Evolutionary conservation across 768 basidiomycete genomes (phyloP).

Genomic region (Tylopilus felleus): DNA sequence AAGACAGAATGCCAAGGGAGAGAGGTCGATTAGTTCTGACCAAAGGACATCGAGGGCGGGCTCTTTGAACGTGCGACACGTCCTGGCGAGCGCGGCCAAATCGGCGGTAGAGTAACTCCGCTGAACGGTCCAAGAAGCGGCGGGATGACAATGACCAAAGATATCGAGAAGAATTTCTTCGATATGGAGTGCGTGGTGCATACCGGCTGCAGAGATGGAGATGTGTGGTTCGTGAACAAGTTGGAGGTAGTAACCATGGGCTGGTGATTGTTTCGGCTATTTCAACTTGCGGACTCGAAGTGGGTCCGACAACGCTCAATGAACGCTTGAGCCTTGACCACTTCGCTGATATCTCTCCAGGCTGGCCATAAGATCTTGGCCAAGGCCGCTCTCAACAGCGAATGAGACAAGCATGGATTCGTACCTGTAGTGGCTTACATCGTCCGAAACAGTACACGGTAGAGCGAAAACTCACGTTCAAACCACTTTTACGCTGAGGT

Average conservation of each 20-base stretch:
- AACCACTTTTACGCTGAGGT: too few relatives aligned
- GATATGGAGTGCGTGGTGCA: neutral
- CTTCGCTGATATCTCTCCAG: too few relatives aligned
- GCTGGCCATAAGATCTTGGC: too few relatives aligned
- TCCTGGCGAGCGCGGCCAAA: neutral
- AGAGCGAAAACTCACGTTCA: too few relatives aligned
- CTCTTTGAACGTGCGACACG: conserved; percentile 3
- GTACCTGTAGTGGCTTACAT: too few relatives aligned
- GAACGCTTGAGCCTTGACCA: too few relatives aligned
- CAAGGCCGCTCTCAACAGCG: too few relatives aligned
- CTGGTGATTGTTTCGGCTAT: neutral
- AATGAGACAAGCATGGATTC: too few relatives aligned
- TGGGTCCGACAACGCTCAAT: neutral
- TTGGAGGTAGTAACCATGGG: neutral
- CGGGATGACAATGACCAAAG: neutral
- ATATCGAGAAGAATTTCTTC: neutral
- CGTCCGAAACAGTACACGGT: too few relatives aligned
- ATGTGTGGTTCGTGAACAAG: too few relatives aligned
- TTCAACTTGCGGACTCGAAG: neutral
- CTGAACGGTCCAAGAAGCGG: neutral
- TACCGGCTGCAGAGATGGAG: neutral
- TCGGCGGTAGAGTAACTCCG: neutral
- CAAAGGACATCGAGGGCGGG: conserved; percentile 2
- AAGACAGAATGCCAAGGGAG: neutral
- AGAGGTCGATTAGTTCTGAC: neutral